These are phyloP conservation scores for Venturiaceae sp. DNA, from an alignment of 2,329 filamentous ascomycete species.

Conservation along the genomic window DNA sequence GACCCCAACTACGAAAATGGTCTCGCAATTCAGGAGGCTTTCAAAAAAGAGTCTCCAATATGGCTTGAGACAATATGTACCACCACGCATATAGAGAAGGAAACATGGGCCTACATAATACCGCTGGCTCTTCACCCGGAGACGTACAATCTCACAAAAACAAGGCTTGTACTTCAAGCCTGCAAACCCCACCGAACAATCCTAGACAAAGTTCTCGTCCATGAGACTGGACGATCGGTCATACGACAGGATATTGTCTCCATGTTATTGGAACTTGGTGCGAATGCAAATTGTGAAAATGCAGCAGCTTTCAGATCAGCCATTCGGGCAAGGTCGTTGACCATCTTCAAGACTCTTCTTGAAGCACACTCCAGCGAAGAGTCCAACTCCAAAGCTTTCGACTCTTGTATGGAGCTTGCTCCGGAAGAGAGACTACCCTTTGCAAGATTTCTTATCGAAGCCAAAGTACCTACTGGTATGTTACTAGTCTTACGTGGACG, in stretches of 20 bases:
- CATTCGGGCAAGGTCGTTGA: not conserved
- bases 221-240: not conserved
- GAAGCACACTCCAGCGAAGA: not conserved
- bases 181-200: not conserved
- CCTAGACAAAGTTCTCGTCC: not conserved
- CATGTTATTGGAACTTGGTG: not conserved
- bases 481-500: not conserved
- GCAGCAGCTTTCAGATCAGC: not conserved
- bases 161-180: not conserved
- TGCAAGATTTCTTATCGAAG: not conserved
- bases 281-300: not conserved
- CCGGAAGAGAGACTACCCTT: not conserved
- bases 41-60: not conserved
- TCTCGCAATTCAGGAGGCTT: conserved; percentile 2
- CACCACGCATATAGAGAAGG: not conserved
- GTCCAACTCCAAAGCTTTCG: not conserved
- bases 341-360: not conserved
- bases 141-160: not conserved
- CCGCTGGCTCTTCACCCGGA: not conserved
- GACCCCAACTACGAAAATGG: conserved; percentile 1
- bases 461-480: not conserved
- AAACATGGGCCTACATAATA: not conserved
- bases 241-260: not conserved
- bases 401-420: not conserved
- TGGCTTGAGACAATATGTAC: not conserved